Evolutionary conservation across 2,329 filamentous ascomycete species (phyloP), one percentile per base, ranked within the genome.

Genomic region (Septoria linicola): DNA sequence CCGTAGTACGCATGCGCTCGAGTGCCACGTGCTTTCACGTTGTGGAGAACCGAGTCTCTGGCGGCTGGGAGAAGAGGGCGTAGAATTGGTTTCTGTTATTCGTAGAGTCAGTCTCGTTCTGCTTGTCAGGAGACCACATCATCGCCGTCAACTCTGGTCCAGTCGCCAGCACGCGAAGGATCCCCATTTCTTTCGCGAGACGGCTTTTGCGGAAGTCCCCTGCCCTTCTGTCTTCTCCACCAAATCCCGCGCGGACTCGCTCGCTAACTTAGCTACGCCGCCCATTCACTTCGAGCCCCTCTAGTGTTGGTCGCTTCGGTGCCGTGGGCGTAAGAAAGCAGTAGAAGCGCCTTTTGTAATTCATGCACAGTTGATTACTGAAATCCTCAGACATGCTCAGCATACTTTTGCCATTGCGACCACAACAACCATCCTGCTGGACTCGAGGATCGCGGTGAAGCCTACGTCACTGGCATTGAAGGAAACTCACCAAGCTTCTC

Each of bases 381-480:
- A 7, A 13, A 7, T 30, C 13, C 27, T 13, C 27, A 30, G 27
- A 30, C 27, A 30, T 34, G 31, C 11, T 16, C 4, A n/a, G 14
- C 14, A 6, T n/a, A 34, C 11, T 4, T 7, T 13, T 7, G 10
- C 17, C 16, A 8, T 10, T 11, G 10, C 17, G 10, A 19, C 36
- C 16, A 8, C 5, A 39, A 21, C 20, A 16, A 39, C 16, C 16
- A 10, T 19, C 16, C 36, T 27, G 16, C 16, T 20, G 16, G 36
- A 19, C 36, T 39, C 36, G 36, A 39, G 16, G 4, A 39, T 8
- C 5, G 10, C 23, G 23, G 17, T 19, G 17, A 11, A n/a, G 8
- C 3, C 44, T 48, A 48, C 44, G 44, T 48, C 44, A 48, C 44
- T 16, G 23, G 44, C 44, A 48, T 41, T 48, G 44, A 48, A n/a